Evolutionary conservation across 2,329 filamentous ascomycete species (phyloP), one percentile per base, ranked within the genome.

Genomic region (Chaetomium globosum): DNA sequence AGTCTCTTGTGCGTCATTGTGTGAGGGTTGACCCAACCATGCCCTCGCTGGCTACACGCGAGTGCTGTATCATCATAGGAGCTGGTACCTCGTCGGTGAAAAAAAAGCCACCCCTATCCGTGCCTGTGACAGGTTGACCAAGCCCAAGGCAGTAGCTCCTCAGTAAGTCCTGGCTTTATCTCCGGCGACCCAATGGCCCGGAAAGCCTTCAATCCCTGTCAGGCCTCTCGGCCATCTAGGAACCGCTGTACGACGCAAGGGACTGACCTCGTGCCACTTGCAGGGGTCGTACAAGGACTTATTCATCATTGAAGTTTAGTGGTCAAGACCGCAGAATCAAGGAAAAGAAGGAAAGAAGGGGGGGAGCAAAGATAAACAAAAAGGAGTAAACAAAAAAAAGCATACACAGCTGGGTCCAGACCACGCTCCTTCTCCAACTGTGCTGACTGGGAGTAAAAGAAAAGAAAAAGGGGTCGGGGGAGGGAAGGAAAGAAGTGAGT

Each of bases 251-350:
- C 36, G 23, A 23, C 23, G 23, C 33, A 23, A 6, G n/a, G 30
- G 52, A 16, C 6, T 57, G 53, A 63, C 60, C 33, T 26, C 60
- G 30, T 7, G 5, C 9, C 28, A 28, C 51, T 16, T 28, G 23
- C 5, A 26, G 21, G 7, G 43, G 43, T 8, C 23, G 19, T n/a
- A 63, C 60, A 57, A 57, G 60, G 36, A 49, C 52, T 21, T 12
- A 10, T 36, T 63, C 60, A 63, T 63, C 60, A 63, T 63, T 8
- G 60, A 53, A 43, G 21, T 13, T 28, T 36, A 21, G 9, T 39
- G 31, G 16, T 13, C 43, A 59, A 33, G 33, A 28, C 23, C 33
- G 13, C 12, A 60, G 3, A 16, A 53, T 43, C 30, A 1, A 21
- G 12, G 23, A 10, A 46, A 21, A n/a, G 21, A 46, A 3, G 26